phyloP scores from a whole-genome alignment of 2,329 filamentous ascomycete genomes.

The Talaromyces funiculosus region DNA sequence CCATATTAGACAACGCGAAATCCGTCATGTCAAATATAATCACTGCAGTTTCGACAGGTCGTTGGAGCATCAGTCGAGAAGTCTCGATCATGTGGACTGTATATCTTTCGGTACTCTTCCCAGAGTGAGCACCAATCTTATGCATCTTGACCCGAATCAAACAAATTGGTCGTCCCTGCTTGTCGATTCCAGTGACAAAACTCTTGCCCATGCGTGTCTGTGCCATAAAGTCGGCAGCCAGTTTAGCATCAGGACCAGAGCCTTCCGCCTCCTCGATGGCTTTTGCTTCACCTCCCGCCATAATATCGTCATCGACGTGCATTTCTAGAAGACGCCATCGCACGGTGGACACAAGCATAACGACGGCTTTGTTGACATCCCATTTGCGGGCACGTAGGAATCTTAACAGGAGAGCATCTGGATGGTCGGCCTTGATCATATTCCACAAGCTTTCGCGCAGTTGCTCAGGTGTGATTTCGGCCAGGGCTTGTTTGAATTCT shows the following conservation, averaged over 20 bases:
- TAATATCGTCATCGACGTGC: constrained; percentile 84
- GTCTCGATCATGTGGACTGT: constrained; percentile 95
- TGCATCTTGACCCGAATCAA: constrained; percentile 79
- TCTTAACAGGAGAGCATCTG: constrained; percentile 74
- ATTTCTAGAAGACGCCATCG: constrained; percentile 81
- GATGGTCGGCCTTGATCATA: constrained; percentile 94
- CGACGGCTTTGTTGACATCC: constrained; percentile 86
- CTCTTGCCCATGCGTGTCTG: constrained; percentile 90
- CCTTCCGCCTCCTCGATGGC: constrained; percentile 58
- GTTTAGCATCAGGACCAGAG: constrained; percentile 54
- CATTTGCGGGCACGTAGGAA: constrained; percentile 90
- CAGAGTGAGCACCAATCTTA: constrained; percentile 72
- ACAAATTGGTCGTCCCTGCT: constrained; percentile 77
- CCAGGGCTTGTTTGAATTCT: constrained; percentile 75
- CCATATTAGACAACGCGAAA: constrained; percentile 93
- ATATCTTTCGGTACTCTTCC: constrained; percentile 76
- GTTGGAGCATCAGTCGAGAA: constrained; percentile 71
- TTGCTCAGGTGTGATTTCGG: constrained; percentile 68
- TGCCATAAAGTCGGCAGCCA: constrained; percentile 69
- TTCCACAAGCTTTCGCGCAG: constrained; percentile 79
- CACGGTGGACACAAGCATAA: constrained; percentile 93
- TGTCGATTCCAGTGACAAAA: constrained; percentile 83
- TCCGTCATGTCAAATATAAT: constrained; percentile 94
- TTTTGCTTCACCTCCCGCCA: constrained; percentile 66
- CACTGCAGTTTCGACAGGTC: constrained; percentile 84